These are phyloP conservation scores for Colletotrichum liaoningense DNA, from an alignment of 2,329 filamentous ascomycete species.

Conservation along the genomic window DNA sequence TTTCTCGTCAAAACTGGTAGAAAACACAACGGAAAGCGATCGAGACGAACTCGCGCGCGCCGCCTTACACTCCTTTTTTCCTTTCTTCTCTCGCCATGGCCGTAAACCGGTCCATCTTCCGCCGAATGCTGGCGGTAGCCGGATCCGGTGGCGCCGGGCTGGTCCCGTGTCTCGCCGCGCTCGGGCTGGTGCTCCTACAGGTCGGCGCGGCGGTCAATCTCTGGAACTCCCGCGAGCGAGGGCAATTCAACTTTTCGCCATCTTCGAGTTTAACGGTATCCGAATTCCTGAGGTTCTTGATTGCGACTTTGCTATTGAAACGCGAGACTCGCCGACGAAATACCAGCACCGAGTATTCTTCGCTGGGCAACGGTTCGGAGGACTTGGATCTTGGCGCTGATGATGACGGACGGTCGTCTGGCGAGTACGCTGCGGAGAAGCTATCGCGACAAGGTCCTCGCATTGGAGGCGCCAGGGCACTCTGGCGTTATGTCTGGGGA, in stretches of 20 bases:
- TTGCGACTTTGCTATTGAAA: conserved; percentile 42
- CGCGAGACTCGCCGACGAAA: conserved; percentile 37
- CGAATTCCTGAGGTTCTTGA: conserved; percentile 43
- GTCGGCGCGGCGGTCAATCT: conserved; percentile 47
- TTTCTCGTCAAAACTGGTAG: not conserved
- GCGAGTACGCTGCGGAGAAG: conserved; percentile 11
- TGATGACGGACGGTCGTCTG: not conserved
- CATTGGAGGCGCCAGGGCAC: not conserved
- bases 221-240: conserved; percentile 41
- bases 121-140: conserved; percentile 18
- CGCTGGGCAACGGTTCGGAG: conserved; percentile 3
- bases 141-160: conserved; percentile 25
- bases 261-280: conserved; percentile 44
- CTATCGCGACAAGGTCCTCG: not conserved
- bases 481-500: conserved; percentile 35
- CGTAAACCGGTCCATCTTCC: not conserved
- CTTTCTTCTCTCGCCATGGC: not conserved
- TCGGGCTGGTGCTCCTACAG: conserved; percentile 47
- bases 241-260: conserved; percentile 43
- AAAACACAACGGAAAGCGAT: conserved; percentile 1
- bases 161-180: conserved; percentile 41
- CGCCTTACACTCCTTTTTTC: not conserved
- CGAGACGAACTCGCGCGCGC: not conserved
- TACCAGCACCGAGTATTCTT: conserved; percentile 24
- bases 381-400: conserved; percentile 25